Conservation (phyloP, 495 filamentous ascomycete species). For the Penicillium odoratum region DNA sequence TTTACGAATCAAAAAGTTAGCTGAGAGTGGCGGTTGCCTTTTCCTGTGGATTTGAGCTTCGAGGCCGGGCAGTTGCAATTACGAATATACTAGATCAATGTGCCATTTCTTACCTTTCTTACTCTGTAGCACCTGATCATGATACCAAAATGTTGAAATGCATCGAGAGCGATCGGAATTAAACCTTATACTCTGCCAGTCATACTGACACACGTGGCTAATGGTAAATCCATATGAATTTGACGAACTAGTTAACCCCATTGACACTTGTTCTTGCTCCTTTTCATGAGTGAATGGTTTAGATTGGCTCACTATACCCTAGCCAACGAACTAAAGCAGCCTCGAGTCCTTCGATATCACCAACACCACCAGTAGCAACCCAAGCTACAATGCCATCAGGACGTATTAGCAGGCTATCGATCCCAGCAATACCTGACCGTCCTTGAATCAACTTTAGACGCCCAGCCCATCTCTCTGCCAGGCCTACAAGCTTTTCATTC, state of each 20-base stretch:
- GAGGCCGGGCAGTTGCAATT: slow-evolving; percentile 2
- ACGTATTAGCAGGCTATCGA: slow-evolving; percentile 31
- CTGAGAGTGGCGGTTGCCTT: background rate
- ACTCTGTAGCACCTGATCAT: background rate
- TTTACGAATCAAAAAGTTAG: slow-evolving; percentile 5
- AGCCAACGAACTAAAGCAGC: background rate
- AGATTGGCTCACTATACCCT: background rate
- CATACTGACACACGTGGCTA: too few relatives aligned
- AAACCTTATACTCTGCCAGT: too few relatives aligned
- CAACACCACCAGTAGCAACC: slow-evolving; percentile 15
- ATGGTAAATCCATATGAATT: too few relatives aligned
- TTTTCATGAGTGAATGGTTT: too few relatives aligned
- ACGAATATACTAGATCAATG: slow-evolving; percentile 9
- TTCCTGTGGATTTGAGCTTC: background rate
- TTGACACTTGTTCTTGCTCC: too few relatives aligned
- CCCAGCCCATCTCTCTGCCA: slow-evolving; percentile 1
- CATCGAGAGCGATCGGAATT: too few relatives aligned
- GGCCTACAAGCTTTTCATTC: slow-evolving; percentile 7
- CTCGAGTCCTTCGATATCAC: background rate
- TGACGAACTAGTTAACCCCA: too few relatives aligned
- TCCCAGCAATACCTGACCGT: slow-evolving; percentile 7
- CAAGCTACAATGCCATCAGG: slow-evolving; percentile 37
- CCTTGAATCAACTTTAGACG: background rate
- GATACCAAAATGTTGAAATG: background rate
- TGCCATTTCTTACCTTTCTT: background rate